These are phyloP conservation scores for Actinomucor elegans DNA, from an alignment of 371 early-diverging fungal genomes.

Conservation along the genomic window DNA sequence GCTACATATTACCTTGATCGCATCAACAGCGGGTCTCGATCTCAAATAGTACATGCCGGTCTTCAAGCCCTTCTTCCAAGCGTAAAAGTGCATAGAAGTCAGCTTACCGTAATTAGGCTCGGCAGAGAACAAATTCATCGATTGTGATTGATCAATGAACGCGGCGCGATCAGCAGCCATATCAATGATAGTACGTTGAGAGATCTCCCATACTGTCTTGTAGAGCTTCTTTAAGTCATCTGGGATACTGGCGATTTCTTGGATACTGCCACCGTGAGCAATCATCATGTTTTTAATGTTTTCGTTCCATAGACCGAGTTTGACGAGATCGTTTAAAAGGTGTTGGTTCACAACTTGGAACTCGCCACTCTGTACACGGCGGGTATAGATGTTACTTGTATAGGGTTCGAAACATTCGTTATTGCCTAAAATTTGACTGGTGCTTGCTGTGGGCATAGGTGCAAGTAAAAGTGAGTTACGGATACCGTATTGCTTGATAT, in stretches of 20 bases:
- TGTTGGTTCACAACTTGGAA: constrained; percentile 99
- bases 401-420: constrained; percentile 99
- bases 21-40: constrained; percentile 96
- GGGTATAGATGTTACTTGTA: constrained; percentile 97
- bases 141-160: constrained; percentile 99
- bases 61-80: constrained; percentile 98
- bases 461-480: constrained; percentile 98
- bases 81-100: constrained; percentile 99
- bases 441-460: constrained; percentile 99
- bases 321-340: constrained; percentile 93
- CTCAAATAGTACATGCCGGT: constrained; percentile 99
- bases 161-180: constrained; percentile 96
- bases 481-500: constrained; percentile 90
- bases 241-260: constrained; percentile 78
- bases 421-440: constrained; percentile 98
- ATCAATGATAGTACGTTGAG: constrained; percentile 86
- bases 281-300: constrained; percentile 97
- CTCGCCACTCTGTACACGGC: constrained; percentile 98
- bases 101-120: constrained; percentile 91
- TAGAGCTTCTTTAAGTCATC: constrained; percentile 93
- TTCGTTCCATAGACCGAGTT: constrained; percentile 94
- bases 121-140: constrained; percentile 96
- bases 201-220: constrained; percentile 99
- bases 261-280: constrained; percentile 95
- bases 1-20: constrained; percentile 90